Base-by-base conservation (phyloP, 108 stramenopile species). In the Nitzschia putrida region DNA sequence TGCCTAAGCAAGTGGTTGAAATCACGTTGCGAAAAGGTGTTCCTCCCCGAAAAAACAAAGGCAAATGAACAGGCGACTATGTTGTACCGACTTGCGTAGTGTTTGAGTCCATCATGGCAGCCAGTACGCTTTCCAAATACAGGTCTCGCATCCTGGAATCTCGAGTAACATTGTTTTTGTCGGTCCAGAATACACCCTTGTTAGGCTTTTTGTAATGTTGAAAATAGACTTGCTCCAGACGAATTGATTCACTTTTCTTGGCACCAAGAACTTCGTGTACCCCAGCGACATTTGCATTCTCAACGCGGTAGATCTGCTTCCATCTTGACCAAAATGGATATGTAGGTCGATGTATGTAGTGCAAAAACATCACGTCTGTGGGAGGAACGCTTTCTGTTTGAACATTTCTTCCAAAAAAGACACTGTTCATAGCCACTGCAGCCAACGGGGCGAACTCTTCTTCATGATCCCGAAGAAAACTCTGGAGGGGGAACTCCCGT, bases 1-100 rank as follows among this genome's bases (percentile, higher is more conserved):
- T 94, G 18, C 89, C 92, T 22, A 78, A 78, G 51, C 70, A 65
- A 65, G 79, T 85, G 0, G 76, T 94, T 16, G 74, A 83, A 10
- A 74, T 86, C 20, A 66, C 40, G 7, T 59, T 91, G 45, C 76
- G 78, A 44, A 94, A 91, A 57, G 90, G 90, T 56, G 88, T 91
- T 16, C 88, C 92, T 51, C 83, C 81, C 13, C 63, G 82, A 38
- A 88, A 87, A 56, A 83, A 80, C 49, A 64, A 44, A 13, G 9
- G 13, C 11, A n/a, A n/a, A n/a, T n/a, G n/a, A n/a, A n/a, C n/a
- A n/a, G n/a, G n/a, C n/a, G n/a, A n/a, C n/a, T n/a, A n/a, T n/a
- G n/a, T n/a, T n/a, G n/a, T n/a, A n/a, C n/a, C n/a, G n/a, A n/a
- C n/a, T n/a, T n/a, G n/a, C n/a, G n/a, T n/a, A n/a, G n/a, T n/a